Base-by-base conservation (phyloP, 2,329 filamentous ascomycete genomes). In the Epichloe baconii region DNA sequence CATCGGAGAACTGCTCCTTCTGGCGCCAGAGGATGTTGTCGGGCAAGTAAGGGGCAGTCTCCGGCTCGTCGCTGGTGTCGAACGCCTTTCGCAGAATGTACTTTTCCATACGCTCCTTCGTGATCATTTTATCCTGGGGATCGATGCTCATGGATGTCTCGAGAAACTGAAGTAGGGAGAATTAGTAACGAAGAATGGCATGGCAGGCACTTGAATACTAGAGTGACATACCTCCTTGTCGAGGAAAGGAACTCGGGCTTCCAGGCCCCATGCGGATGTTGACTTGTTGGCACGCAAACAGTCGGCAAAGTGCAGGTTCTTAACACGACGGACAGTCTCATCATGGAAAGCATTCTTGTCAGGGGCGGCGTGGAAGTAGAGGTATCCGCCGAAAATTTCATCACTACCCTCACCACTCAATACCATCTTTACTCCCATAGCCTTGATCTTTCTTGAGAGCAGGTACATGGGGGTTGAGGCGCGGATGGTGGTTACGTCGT, bases 381-480 rank as follows among this genome's bases (percentile, higher is more conserved):
- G 82, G 71, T 98, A 98, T 49, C 93, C 93, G 56, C 93, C 93
- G 61, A 97, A 97, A 67, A 96, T 96, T 73, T 98, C 93, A 68
- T 98, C 93, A 63, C 86, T 93, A 47, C 93, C 93, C 72, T 98
- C 93, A 55, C 93, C 93, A 63, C 86, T 94, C 55, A 98, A 79
- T 52, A 98, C 93, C 93, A 98, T 98, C 81, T 98, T 98, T 65
- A 98, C 87, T 57, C 93, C 93, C 83, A 96, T 91, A 37, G 90
- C 93, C 78, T 98, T 98, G 77, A 98, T 98, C 78, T 98, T 98
- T 67, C 94, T 84, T 55, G 88, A 93, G 46, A 98, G 79, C 56
- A 98, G 76, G 74, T 96, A 98, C 93, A 98, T 98, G 58, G 93
- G 93, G 11, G 93, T 98, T 11, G 91, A 97, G 51, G 93, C 93